These are phyloP conservation scores for Fraxinus nigra DNA, from an alignment of 305 asterid genomes.

Conservation along the genomic window DNA sequence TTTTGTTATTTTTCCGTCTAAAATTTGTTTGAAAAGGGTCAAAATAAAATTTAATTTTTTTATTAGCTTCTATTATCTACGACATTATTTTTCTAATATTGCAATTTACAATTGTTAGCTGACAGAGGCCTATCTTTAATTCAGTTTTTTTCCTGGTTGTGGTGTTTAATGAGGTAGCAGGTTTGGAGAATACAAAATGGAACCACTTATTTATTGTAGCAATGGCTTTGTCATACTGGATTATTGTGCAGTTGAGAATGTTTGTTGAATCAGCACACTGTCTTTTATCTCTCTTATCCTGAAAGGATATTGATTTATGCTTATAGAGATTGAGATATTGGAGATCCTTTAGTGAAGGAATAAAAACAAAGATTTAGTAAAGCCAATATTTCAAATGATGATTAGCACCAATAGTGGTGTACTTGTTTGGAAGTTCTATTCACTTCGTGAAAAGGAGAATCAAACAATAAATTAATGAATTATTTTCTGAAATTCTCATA, in stretches of 20 bases:
- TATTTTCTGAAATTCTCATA: slow-evolving; percentile 6
- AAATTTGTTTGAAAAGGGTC: slow-evolving; percentile 18
- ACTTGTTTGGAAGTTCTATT: slow-evolving; percentile 5
- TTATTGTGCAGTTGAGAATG: slow-evolving; percentile 14
- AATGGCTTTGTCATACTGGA: background rate
- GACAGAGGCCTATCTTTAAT: background rate
- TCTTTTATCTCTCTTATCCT: background rate
- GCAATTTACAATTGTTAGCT: slow-evolving; percentile 19
- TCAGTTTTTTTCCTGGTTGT: background rate
- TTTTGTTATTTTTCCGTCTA: slow-evolving; percentile 10
- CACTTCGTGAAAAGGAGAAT: slow-evolving; percentile 11
- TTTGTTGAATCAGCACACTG: slow-evolving; percentile 12
- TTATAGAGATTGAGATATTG: slow-evolving; percentile 13
- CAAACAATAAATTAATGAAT: background rate
- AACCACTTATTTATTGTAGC: slow-evolving; percentile 4
- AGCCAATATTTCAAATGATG: slow-evolving; percentile 12
- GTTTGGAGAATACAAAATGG: background rate
- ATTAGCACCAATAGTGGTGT: slow-evolving; percentile 10
- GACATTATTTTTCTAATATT: background rate
- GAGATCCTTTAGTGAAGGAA: slow-evolving; percentile 14
- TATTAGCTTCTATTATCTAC: slow-evolving; percentile 7
- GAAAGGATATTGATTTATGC: slow-evolving; percentile 12
- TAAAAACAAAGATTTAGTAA: slow-evolving; percentile 8
- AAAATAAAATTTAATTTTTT: slow-evolving; percentile 15
- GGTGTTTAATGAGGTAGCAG: slow-evolving; percentile 12